Conservation (phyloP, 2,329 filamentous ascomycete species). For the Parafenestella ontariensis region DNA sequence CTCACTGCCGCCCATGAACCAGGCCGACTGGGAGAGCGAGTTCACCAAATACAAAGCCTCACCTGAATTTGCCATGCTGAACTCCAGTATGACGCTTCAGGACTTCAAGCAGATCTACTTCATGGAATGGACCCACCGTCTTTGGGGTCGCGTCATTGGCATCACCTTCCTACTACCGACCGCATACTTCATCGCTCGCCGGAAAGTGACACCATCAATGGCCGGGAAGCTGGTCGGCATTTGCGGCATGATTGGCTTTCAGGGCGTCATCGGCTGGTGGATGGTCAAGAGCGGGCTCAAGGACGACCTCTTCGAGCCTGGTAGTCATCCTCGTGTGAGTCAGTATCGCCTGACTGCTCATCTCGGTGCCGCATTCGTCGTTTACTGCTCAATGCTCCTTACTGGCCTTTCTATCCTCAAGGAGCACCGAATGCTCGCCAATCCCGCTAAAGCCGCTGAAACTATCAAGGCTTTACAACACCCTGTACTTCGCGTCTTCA, state of each 20-base stretch:
- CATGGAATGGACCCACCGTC: slow-evolving; percentile 97
- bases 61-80: slow-evolving; percentile 90
- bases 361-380: slow-evolving; percentile 86
- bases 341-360: slow-evolving; percentile 94
- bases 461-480: slow-evolving; percentile 66
- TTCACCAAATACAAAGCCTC: slow-evolving; percentile 92
- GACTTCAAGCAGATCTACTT: slow-evolving; percentile 99
- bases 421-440: slow-evolving; percentile 72
- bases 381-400: slow-evolving; percentile 93
- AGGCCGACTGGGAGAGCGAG: slow-evolving; percentile 86
- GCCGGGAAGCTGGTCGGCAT: slow-evolving; percentile 81
- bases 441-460: slow-evolving; percentile 68
- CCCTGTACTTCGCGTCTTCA: slow-evolving; percentile 75
- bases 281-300: slow-evolving; percentile 98
- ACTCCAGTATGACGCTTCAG: slow-evolving; percentile 87
- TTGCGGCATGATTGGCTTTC: slow-evolving; percentile 87
- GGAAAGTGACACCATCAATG: slow-evolving; percentile 80
- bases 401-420: slow-evolving; percentile 86
- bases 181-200: slow-evolving; percentile 82
- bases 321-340: slow-evolving; percentile 87
- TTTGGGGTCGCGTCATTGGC: slow-evolving; percentile 93
- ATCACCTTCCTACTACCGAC: slow-evolving; percentile 88
- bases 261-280: slow-evolving; percentile 98
- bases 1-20: slow-evolving; percentile 80
- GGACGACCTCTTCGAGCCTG: slow-evolving; percentile 92